These are phyloP conservation scores for Candida boidinii DNA, from an alignment of 805 yeast genomes.

Conservation along the genomic window DNA sequence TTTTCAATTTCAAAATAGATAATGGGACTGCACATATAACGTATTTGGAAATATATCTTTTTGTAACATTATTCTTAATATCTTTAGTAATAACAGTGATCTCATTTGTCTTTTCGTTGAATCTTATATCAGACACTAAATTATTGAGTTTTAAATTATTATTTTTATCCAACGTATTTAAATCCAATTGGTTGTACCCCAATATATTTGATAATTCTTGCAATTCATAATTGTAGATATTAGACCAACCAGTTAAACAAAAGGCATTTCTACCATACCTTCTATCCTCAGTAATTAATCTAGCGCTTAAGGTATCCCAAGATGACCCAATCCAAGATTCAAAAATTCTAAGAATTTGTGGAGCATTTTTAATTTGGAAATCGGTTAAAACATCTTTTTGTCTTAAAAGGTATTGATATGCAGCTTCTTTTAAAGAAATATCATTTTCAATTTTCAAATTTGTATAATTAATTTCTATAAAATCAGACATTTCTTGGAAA, in stretches of 20 bases:
- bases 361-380: conserved; percentile 41
- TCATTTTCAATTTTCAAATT: conserved; percentile 33
- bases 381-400: conserved; percentile 37
- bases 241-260: conserved; percentile 49
- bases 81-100: conserved; percentile 14
- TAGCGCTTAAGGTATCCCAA: conserved; percentile 56
- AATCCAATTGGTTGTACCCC: conserved; percentile 1
- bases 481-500: conserved; percentile 20
- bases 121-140: conserved; percentile 17
- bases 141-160: conserved; percentile 14
- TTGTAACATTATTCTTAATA: conserved; percentile 2
- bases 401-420: conserved; percentile 36
- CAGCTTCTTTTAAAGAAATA: conserved; percentile 42
- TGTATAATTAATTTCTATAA: conserved; percentile 11
- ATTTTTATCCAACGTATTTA: conserved; percentile 6
- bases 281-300: conserved; percentile 40
- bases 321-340: conserved; percentile 79
- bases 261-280: conserved; percentile 69
- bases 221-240: conserved; percentile 21
- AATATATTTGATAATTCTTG: conserved; percentile 15
- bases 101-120: conserved; percentile 9
- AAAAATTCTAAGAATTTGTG: conserved; percentile 39
- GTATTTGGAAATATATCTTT: conserved; percentile 25
- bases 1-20: conserved; percentile 32
- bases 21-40: conserved; percentile 42